These are phyloP conservation scores for Lobosporangium transversale DNA, from an alignment of 192 early-diverging fungal genomes.

Conservation along the genomic window DNA sequence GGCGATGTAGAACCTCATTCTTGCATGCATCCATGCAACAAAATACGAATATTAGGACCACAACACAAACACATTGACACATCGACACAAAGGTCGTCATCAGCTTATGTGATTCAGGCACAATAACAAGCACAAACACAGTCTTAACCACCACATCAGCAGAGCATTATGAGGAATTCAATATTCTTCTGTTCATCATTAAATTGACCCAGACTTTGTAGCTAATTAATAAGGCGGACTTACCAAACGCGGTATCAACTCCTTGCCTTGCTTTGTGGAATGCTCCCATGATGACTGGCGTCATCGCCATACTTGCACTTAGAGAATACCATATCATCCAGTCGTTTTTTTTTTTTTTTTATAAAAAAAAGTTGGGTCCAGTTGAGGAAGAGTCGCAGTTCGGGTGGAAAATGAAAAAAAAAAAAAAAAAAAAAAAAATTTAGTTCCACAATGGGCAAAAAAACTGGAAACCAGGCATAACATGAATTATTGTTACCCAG, in stretches of 20 bases:
- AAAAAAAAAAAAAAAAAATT: no score
- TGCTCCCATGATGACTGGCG: constrained; percentile 37
- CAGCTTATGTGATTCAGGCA: constrained; percentile 14
- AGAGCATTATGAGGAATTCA: neutral
- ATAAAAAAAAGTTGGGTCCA: no score
- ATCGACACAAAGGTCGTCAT: no score
- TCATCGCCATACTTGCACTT: constrained; percentile 53
- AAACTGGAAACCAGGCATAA: no score
- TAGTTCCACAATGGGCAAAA: no score
- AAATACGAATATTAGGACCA: no score
- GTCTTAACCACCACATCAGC: neutral
- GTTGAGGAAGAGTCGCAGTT: no score
- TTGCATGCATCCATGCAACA: neutral
- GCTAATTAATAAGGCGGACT: constrained; percentile 9
- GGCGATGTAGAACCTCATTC: no score
- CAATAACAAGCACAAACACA: neutral
- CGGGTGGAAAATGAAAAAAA: no score
- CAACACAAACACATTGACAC: no score
- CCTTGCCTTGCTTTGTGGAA: constrained; percentile 49
- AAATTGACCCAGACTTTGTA: neutral
- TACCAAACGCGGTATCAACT: constrained; percentile 50
- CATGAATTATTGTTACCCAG: no score
- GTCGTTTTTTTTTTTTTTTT: no score
- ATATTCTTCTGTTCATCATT: neutral
- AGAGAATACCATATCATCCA: constrained; percentile 6